Evolutionary conservation across 73 alveolate species (phyloP), one percentile per base, ranked within the genome.

Genomic region (Uronychia setigera): DNA sequence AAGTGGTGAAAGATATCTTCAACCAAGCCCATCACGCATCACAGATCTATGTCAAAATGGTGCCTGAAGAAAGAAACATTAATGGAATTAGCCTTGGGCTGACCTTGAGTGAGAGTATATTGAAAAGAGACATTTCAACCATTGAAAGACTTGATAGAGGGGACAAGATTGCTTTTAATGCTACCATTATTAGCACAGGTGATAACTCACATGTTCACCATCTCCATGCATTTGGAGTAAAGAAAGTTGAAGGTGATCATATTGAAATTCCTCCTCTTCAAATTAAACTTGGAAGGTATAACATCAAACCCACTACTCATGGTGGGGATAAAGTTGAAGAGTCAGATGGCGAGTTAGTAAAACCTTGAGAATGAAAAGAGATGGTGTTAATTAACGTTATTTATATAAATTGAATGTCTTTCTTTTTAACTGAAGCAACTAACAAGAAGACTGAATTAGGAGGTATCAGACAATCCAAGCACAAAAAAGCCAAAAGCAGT

Each of bases 151-250:
- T 92, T 1, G 86, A 89, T 33, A 35, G 91, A 27, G 97, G 97
- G 0, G 88, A 87, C 28, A 83, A 90, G n/a, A 74, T 92, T 46
- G 33, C 79, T 35, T 92, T 92, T 59, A 92, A 92, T 81, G 93
- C 93, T 34, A 92, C 97, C 0, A 84, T 92, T 32, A 35, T 81
- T 29, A 85, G 93, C 0, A 31, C 86, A 78, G 97, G 97, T 29
- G 93, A 92, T 74, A 35, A 82, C 27, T 26, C 79, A 13, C 93
- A 84, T 58, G 35, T 89, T 0, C 97, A 92, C 75, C 97, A 92
- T 78, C 59, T 92, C 1, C 95, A 90, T 80, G 84, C 93, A 19
- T 84, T 78, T 76, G 92, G 87, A 25, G 19, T 92, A 1, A 58
- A 90, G 78, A 90, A 88, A 58, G 30, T 85, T 0, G 83, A 33